Evolutionary conservation across 139 green algal species (phyloP).

Genomic region (Volvox africanus): DNA sequence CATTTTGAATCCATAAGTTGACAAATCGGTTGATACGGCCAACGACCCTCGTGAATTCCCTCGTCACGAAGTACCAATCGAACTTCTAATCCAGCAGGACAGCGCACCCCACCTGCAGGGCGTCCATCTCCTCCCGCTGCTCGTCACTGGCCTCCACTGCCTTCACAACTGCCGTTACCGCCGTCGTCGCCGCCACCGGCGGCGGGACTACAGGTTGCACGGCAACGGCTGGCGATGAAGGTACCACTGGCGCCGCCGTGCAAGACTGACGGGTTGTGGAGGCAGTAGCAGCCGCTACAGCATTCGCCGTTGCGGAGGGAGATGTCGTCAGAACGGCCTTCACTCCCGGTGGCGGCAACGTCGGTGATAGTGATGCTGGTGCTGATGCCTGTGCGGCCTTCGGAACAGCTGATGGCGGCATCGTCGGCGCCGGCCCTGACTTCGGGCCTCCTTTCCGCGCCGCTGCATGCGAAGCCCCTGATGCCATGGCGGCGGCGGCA

Average conservation of each 20-base stretch:
- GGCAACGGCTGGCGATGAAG: too few species aligned
- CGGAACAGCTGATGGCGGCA: not conserved
- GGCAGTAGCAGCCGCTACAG: too few species aligned
- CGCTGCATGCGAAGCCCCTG: not conserved
- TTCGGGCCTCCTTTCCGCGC: not conserved
- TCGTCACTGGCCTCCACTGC: slow-evolving; percentile 52
- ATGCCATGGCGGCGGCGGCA: not conserved
- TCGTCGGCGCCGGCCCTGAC: not conserved
- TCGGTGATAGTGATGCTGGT: not conserved
- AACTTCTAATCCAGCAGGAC: too few species aligned
- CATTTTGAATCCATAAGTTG: too few species aligned
- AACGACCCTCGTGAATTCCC: too few species aligned
- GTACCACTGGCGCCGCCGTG: not conserved
- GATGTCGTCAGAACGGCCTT: too few species aligned
- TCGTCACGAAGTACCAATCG: too few species aligned
- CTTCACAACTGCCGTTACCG: not conserved
- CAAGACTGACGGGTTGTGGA: not conserved
- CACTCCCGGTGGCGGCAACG: not conserved
- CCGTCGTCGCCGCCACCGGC: not conserved
- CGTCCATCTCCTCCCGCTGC: slow-evolving; percentile 68
- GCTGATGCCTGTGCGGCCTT: not conserved
- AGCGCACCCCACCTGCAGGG: not conserved
- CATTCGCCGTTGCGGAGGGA: too few species aligned
- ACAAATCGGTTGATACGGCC: too few species aligned
- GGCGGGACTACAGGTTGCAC: not conserved